Evolutionary conservation across 768 basidiomycete species (phyloP), one percentile per base, ranked within the genome.

Genomic region (Lepiota venenata): DNA sequence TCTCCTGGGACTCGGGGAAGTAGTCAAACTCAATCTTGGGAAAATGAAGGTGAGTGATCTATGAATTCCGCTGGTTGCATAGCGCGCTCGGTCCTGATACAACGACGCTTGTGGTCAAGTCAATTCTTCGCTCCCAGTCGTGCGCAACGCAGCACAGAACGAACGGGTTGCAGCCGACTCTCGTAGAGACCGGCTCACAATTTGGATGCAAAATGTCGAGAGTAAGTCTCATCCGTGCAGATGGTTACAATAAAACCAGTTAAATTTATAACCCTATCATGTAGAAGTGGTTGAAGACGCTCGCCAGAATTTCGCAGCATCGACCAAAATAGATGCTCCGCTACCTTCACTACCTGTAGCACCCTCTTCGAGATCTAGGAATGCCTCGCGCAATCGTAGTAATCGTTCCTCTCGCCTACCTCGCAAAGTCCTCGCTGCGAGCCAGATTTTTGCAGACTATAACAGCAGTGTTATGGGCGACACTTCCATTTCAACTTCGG

Each of bases 131-230:
- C 69, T 82, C 50, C 79, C 84, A 36, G 74, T 74, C 21, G 78
- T 82, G 46, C 75, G 73, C 37, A 78, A 82, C 59, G 80, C 81
- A 0, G 73, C 72, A 29, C 78, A 75, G 40, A 81, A 72, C 60
- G 80, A 82, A 56, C 76, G 72, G 38, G 60, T 80, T 16, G 81
- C 76, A 25, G 78, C 74, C 22, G 86, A 85, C 57, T 76, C 74
- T 36, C 70, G 73, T 46, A 69, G 64, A 55, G 88, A 93, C 60
- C 75, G 90, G 48, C 84, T 93, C 86, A 78, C 83, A 1, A 71
- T 87, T 49, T 93, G 91, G 91, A 87, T 91, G 69, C 80, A 80
- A 60, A 89, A 83, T 55, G 87, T 91, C 14, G 90, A 93, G 69
- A 86, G 91, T 91, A 66, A 64, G 89, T 80, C 32, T 27, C 38